Evolutionary conservation across 1,284 basidiomycete genomes (phyloP), one percentile per base, ranked within the genome.

Genomic region (Cryptococcus sp.): DNA sequence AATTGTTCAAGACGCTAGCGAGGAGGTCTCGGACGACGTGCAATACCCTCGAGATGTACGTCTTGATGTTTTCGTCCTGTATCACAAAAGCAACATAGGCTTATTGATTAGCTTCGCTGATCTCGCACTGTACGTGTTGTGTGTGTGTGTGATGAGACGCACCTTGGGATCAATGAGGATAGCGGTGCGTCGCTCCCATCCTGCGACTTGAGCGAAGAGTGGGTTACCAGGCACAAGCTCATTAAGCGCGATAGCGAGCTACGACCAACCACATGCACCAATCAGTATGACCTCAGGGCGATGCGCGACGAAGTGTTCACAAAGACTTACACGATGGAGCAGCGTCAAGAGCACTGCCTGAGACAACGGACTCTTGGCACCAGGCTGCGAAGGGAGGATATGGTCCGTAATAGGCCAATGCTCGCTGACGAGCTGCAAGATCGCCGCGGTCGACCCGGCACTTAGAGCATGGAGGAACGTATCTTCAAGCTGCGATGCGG

Each of bases 341-440:
- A 77, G 61, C 11, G 75, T 72, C 20, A 77, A 57, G 2, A 75
- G 57, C 8, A 75, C 69, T 2, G 75, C 69, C 55, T 73, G 72
- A 15, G 64, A 68, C 19, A 77, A 53, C 2, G 65, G 64, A 20
- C 67, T 64, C 42, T 59, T 66, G 15, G 44, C 49, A 3, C 51
- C 59, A 44, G 45, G 54, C 8, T 56, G 38, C 3, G 23, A 31
- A 10, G 70, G 69, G 7, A 74, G 57, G 38, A 59, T 47, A 16
- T 56, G 51, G 15, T 71, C 70, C 0, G 66, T 67, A 27, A 60
- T 45, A 22, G 41, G 19, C 19, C 52, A 64, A 20, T 69, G 63
- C 3, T 69, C 63, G 10, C 50, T 50, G 20, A 76, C 61, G 1
- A 74, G 56, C 27, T 61, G 54, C 19, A 73, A 47, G 23, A 66